Evolutionary conservation across 495 filamentous ascomycete genomes (phyloP).

Genomic region (Neurospora africana): DNA sequence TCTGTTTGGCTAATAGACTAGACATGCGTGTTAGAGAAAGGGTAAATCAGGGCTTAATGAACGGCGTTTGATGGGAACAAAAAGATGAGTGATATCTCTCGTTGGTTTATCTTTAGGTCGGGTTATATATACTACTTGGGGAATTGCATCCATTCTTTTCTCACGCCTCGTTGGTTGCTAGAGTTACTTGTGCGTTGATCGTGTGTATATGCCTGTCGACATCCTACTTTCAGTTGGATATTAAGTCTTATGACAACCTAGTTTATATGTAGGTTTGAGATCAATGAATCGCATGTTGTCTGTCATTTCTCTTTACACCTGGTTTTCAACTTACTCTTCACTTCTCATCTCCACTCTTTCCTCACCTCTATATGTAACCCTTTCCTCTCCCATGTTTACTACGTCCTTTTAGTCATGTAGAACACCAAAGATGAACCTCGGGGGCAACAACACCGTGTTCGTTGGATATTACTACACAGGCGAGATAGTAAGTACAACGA

Average conservation of each 20-base stretch:
- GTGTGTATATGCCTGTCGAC: neutral
- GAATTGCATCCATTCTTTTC: neutral
- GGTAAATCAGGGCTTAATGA: neutral
- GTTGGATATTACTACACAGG: no score
- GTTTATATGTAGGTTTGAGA: no score
- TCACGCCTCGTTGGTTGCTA: neutral
- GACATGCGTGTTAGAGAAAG: neutral
- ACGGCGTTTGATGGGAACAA: neutral
- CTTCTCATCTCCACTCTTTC: neutral
- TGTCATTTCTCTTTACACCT: neutral
- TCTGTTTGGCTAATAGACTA: neutral
- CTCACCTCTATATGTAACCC: no score
- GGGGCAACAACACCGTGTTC: no score
- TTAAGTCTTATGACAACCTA: no score
- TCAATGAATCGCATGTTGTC: no score
- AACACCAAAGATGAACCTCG: no score
- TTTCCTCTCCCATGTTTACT: no score
- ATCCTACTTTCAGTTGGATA: no score
- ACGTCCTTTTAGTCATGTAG: no score
- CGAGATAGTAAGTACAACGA: no score
- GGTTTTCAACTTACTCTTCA: neutral
- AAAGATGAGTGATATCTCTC: neutral
- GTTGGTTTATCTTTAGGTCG: neutral
- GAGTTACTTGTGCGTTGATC: neutral
- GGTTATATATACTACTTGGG: neutral